Evolutionary conservation across 129 eudicot species (phyloP), one percentile per base, ranked within the genome.

Genomic region (Cynara cardunculus): DNA sequence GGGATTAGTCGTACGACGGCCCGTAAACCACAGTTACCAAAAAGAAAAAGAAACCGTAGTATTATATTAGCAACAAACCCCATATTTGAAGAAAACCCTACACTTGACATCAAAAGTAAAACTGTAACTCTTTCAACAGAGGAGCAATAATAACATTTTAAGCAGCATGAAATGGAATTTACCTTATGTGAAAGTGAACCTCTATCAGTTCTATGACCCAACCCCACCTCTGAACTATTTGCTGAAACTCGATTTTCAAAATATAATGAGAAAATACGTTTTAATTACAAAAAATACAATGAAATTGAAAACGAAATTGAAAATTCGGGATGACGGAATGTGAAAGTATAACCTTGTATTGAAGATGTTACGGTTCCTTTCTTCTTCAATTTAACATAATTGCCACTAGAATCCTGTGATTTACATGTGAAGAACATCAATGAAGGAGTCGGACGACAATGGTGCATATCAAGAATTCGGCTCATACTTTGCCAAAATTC

Each of bases 131-230:
- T 11, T 25, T 25, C 4, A 67, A 68, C 37, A 68, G 35, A 26
- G 37, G 35, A 26, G 72, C 62, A 74, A 21, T 8, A 2, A 13
- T 19, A 24, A 34, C n/a, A 0, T 8, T 37, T 21, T 64, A 35
- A 70, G 35, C 64, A 59, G 67, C 61, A 73, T 13, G 64, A 27
- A 66, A 24, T 71, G 12, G 46, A 22, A 75, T 25, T 78, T 83
- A 90, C 96, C 96, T 85, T 83, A 71, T 76, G 35, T 71, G 73
- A 41, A 85, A 83, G 65, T 84, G 87, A 72, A 53, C n/a, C 46
- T 73, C 68, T 56, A 69, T 82, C 73, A 21, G 27, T 72, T 34
- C 74, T 9, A 71, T 85, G 89, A 85, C 81, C 78, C 24, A 85
- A 72, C 61, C 82, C 61, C 82, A 80, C 56, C 78, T 78, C 62